Evolutionary conservation across 1,284 basidiomycete genomes (phyloP), one percentile per base, ranked within the genome.

Genomic region (Fomitiporia mediterranea): DNA sequence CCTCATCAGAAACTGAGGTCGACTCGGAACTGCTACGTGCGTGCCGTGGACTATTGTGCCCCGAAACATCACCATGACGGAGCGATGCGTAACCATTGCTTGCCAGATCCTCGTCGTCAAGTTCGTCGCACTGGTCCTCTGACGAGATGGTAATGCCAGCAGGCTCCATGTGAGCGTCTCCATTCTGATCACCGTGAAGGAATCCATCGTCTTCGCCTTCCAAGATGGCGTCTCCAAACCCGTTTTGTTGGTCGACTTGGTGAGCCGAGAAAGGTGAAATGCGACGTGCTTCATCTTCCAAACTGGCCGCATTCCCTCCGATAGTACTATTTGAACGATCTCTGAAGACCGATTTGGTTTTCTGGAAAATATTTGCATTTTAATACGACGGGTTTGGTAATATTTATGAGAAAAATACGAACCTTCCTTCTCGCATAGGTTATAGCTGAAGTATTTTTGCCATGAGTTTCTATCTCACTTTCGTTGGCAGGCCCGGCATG

Each of bases 391-490:
- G 15, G n/a, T 37, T 23, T 15, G 19, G n/a, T 19, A 19, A 32
- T 7, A 9, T 17, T n/a, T 40, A 49, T 40, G 28, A 11, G 15
- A 35, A 49, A 7, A 21, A 2, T 13, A 37, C 37, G 3, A 15
- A 55, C 53, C 46, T 49, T 48, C 23, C 47, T 35, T 38, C 53
- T 49, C 15, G 34, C 30, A 40, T 55, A 55, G 2, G 53, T 49
- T 28, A 55, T 50, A 8, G 15, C 17, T 28, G 53, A 28, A 35
- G 3, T 8, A 25, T 4, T 28, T 25, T 17, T 38, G 5, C 8
- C 4, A 15, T 40, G 4, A 30, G 40, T 28, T 13, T 5, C 23
- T 19, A 8, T 8, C 13, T 55, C 35, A 17, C 13, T 9, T 25
- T 11, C 8, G 17, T n/a, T 23, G 2, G 15, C 46, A 13, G 3